Percentiles rank a stretch among this genome's conserved stretches.
Evolutionary conservation across 768 basidiomycete species (phyloP).

Genomic region (Suillus decipiens): DNA sequence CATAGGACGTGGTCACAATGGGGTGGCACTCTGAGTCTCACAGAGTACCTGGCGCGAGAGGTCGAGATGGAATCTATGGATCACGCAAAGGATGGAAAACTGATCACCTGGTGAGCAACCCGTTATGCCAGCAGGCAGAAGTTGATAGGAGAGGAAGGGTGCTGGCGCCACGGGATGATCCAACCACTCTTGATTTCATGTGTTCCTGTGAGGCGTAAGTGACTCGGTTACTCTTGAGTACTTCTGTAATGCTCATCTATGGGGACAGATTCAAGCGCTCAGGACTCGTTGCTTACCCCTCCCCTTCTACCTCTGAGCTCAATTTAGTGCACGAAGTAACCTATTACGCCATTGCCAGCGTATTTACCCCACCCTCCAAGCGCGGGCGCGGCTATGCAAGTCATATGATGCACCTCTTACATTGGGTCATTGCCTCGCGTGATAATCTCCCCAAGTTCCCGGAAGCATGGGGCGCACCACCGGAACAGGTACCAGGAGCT

Average conservation of each 20-base stretch:
- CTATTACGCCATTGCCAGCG: conserved; percentile 56
- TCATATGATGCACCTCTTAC: conserved; percentile 67
- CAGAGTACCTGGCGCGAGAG: conserved; percentile 47
- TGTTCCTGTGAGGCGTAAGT: conserved; percentile 63
- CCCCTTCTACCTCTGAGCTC: not conserved
- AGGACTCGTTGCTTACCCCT: conserved; percentile 31
- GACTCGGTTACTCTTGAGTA: not conserved
- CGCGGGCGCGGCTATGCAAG: conserved; percentile 57
- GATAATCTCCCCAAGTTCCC: conserved; percentile 39
- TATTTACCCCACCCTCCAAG: conserved; percentile 53
- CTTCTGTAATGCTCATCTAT: conserved; percentile 17
- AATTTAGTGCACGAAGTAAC: conserved; percentile 32
- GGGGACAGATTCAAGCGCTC: conserved; percentile 37
- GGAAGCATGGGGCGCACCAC: conserved; percentile 44
- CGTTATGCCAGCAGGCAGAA: not conserved
- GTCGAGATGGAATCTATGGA: conserved; percentile 39
- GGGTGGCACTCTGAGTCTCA: conserved; percentile 41
- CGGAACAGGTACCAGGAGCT: conserved; percentile 32
- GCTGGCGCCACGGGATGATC: conserved; percentile 48
- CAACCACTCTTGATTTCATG: conserved; percentile 49
- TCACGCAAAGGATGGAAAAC: conserved; percentile 43
- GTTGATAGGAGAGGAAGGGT: conserved; percentile 41
- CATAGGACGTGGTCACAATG: conserved; percentile 38
- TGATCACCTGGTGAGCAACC: conserved; percentile 46
- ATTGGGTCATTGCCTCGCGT: conserved; percentile 50